These are phyloP conservation scores for Torulaspora pretoriensis DNA, from an alignment of 1,139 yeast species.

Conservation along the genomic window DNA sequence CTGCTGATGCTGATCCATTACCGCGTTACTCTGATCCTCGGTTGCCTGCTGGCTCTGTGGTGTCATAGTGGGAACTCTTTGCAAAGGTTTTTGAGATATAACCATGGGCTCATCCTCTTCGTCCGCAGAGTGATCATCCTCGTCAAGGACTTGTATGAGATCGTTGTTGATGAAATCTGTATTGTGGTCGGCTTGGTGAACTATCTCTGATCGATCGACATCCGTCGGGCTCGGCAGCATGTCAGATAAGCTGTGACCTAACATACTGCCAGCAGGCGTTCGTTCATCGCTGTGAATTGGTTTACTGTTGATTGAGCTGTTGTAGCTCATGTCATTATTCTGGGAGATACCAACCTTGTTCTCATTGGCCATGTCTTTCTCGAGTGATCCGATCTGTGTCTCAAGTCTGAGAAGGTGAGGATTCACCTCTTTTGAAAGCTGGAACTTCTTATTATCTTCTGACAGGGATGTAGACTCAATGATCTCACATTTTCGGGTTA, in stretches of 20 bases:
- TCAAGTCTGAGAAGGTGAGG: conserved; percentile 22
- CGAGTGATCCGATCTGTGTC: conserved; percentile 10
- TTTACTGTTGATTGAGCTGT: not conserved
- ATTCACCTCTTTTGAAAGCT: conserved; percentile 21
- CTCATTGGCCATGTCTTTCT: conserved; percentile 6
- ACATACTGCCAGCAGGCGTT: not conserved
- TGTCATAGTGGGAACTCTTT: conserved; percentile 10
- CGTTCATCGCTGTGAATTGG: not conserved
- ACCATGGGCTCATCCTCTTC: conserved; percentile 14
- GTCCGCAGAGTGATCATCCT: conserved; percentile 16
- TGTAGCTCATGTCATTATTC: not conserved
- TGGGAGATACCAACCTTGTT: not conserved
- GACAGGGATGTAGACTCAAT: conserved; percentile 35
- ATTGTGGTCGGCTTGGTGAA: not conserved
- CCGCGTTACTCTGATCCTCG: conserved; percentile 6
- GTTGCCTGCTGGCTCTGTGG: conserved; percentile 14
- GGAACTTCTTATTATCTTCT: conserved; percentile 30
- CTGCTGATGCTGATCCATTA: conserved; percentile 2
- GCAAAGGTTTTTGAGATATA: conserved; percentile 13
- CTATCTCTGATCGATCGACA: conserved; percentile 1
- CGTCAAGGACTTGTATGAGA: conserved; percentile 25
- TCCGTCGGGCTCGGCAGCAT: conserved; percentile 14
- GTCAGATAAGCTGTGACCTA: conserved; percentile 8
- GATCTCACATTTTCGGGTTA: conserved; percentile 29
- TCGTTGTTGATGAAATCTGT: conserved; percentile 8